Conservation (phyloP, 164 flowering plant genomes). For the Platanus orientalis region DNA sequence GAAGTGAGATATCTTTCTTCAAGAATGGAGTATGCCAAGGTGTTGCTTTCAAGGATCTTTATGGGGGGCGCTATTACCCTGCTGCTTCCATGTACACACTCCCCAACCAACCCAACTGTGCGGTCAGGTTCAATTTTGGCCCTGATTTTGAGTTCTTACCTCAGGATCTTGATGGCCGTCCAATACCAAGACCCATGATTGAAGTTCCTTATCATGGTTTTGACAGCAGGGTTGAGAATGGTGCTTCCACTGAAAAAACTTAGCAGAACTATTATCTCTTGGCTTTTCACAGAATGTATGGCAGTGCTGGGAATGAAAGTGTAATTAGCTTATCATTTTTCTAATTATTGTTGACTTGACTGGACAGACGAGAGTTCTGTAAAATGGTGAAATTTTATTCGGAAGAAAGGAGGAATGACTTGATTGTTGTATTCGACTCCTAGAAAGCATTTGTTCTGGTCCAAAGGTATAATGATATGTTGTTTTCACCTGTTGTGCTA, state of each 20-base stretch:
- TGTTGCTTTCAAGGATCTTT: constrained; percentile 78
- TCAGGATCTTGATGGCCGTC: constrained; percentile 60
- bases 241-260: constrained; percentile 39
- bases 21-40: constrained; percentile 90
- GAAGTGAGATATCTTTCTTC: constrained; percentile 90
- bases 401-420: background rate
- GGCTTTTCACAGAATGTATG: background rate
- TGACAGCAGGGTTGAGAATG: constrained; percentile 58
- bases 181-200: constrained; percentile 72
- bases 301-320: constrained; percentile 5
- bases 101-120: constrained; percentile 84
- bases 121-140: constrained; percentile 91
- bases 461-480: no score
- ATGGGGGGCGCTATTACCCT: constrained; percentile 87
- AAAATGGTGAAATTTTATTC: background rate
- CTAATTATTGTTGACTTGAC: background rate
- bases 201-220: constrained; percentile 85
- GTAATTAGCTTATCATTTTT: constrained; percentile 4
- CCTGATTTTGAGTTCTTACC: constrained; percentile 91
- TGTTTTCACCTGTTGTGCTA: no score
- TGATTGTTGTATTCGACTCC: background rate
- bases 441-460: no score
- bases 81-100: constrained; percentile 98
- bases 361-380: background rate
- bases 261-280: constrained; percentile 11